Percentiles rank a stretch among this genome's conserved stretches.
phyloP scores from a whole-genome alignment of 1,139 yeast genomes.

The Sugiyamaella paludigena region DNA sequence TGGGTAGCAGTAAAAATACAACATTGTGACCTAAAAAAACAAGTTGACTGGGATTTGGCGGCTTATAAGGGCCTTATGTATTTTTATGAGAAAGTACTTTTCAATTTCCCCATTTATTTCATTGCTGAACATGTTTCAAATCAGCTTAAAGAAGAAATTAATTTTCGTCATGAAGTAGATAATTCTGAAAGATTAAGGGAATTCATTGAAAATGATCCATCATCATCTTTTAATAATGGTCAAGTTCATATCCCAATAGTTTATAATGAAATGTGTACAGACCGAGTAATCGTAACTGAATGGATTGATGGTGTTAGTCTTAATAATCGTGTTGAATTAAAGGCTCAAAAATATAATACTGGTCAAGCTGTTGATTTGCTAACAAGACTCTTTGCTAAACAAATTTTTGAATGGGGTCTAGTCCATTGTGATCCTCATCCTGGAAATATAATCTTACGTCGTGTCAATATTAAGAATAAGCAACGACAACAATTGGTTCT shows the following conservation, averaged over 20 bases:
- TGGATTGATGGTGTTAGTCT: constrained; percentile 74
- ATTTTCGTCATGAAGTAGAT: constrained; percentile 54
- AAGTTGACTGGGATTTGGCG: constrained; percentile 55
- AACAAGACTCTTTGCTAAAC: constrained; percentile 58
- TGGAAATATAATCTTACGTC: constrained; percentile 63
- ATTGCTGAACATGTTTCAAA: constrained; percentile 58
- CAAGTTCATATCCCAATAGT: constrained; percentile 55
- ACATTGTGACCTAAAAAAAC: constrained; percentile 58
- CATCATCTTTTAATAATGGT: constrained; percentile 30
- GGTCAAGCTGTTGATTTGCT: constrained; percentile 51
- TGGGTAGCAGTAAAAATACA: constrained; percentile 69
- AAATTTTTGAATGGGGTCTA: constrained; percentile 71
- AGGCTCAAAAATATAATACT: constrained; percentile 45
- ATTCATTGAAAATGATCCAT: constrained; percentile 39
- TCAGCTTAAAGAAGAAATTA: constrained; percentile 58
- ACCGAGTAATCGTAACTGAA: constrained; percentile 60
- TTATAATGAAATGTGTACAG: constrained; percentile 47
- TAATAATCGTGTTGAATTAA: constrained; percentile 46
- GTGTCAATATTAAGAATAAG: constrained; percentile 35
- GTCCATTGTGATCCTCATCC: constrained; percentile 86
- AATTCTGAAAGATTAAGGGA: constrained; percentile 46
- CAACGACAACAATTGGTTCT: constrained; percentile 57
- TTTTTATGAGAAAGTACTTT: constrained; percentile 52
- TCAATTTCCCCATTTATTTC: constrained; percentile 61
- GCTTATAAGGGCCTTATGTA: constrained; percentile 55